Conservation (phyloP, 192 early-diverging fungal species). For the Thamnidium elegans region DNA sequence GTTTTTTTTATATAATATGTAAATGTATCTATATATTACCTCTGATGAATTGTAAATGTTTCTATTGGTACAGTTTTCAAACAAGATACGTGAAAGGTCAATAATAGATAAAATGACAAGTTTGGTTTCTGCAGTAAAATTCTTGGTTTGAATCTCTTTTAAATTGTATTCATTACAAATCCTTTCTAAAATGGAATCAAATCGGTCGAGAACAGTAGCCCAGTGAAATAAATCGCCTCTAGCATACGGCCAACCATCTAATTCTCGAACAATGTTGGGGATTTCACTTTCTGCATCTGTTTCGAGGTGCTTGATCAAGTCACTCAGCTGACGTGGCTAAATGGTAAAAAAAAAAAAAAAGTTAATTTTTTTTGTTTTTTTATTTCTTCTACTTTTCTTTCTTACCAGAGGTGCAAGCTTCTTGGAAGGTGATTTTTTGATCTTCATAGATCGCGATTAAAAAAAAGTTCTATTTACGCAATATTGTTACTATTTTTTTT, state of each 20-base stretch:
- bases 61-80: constrained; percentile 95
- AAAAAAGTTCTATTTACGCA: neutral
- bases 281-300: constrained; percentile 57
- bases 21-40: constrained; percentile 42
- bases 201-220: constrained; percentile 91
- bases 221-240: constrained; percentile 95
- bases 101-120: constrained; percentile 64
- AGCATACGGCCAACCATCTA: constrained; percentile 71
- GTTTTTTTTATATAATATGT: neutral
- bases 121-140: constrained; percentile 57
- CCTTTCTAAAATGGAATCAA: constrained; percentile 77
- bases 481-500: too few relatives aligned
- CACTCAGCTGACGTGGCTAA: constrained; percentile 55
- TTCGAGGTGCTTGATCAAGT: constrained; percentile 48
- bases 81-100: constrained; percentile 72
- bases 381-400: too few relatives aligned
- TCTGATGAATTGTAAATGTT: constrained; percentile 92
- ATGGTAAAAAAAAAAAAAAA: too few relatives aligned
- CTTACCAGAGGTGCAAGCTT: constrained; percentile 60
- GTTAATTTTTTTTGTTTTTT: constrained; percentile 9
- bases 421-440: constrained; percentile 64
- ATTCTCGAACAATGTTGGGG: constrained; percentile 44
- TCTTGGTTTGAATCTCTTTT: constrained; percentile 57
- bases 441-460: constrained; percentile 42
- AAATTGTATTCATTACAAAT: constrained; percentile 64